phyloP scores from a whole-genome alignment of 805 yeast genomes.

The Ogataea populi-albae region DNA sequence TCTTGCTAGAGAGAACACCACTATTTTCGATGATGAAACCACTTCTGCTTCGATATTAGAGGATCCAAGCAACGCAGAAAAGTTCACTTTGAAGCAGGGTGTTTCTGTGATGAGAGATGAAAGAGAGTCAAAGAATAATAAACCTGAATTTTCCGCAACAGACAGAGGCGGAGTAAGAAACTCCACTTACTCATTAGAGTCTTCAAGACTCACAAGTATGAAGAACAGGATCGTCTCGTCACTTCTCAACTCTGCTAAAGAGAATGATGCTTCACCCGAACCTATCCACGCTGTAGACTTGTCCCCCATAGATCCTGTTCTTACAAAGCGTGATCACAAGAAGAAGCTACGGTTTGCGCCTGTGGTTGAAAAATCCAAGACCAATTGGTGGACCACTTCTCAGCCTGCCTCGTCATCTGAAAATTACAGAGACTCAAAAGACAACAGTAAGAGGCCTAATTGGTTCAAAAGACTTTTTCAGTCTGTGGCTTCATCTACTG shows the following conservation, averaged over 20 bases:
- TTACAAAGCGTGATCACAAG: conserved; percentile 8
- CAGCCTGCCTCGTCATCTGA: conserved; percentile 1
- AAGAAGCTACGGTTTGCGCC: conserved; percentile 9
- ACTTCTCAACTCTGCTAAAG: conserved; percentile 6
- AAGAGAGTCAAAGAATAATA: neutral
- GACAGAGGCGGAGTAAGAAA: neutral
- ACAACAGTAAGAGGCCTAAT: conserved; percentile 7
- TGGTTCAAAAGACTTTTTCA: conserved; percentile 13
- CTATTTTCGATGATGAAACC: conserved; percentile 23
- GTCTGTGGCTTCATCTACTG: conserved; percentile 3
- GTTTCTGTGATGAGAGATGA: conserved; percentile 2
- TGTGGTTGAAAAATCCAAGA: conserved; percentile 6
- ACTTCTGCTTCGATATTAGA: conserved; percentile 8
- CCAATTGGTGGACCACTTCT: conserved; percentile 2
- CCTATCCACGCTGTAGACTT: conserved; percentile 19
- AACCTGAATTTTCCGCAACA: neutral
- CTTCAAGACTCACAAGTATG: conserved; percentile 8
- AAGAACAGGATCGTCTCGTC: conserved; percentile 13
- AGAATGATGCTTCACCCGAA: conserved; percentile 9
- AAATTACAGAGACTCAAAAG: neutral
- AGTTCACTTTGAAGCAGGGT: conserved; percentile 7
- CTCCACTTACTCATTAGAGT: conserved; percentile 1
- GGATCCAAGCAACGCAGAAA: conserved; percentile 5
- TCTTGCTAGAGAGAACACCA: conserved; percentile 15
- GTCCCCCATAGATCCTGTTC: conserved; percentile 28